Conservation (phyloP, 495 filamentous ascomycete species). For the Trichoderma asperelloides region DNA sequence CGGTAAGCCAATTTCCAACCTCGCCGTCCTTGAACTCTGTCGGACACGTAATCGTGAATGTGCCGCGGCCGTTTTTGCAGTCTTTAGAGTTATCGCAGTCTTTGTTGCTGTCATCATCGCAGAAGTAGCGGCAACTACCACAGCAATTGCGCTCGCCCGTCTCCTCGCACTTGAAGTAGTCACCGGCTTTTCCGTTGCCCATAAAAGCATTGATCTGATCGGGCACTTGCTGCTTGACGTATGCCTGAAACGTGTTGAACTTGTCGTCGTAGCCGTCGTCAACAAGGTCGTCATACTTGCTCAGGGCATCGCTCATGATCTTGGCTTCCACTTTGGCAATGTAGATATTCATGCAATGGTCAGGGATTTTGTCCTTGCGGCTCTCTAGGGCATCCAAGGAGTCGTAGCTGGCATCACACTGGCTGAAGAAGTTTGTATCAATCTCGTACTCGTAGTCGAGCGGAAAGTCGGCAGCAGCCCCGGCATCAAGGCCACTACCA, state of each 20-base stretch:
- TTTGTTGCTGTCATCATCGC: not conserved
- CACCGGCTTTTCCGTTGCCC: not conserved
- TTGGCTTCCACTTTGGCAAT: conserved; percentile 1
- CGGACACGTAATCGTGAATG: not conserved
- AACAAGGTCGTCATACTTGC: not conserved
- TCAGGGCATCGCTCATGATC: not conserved
- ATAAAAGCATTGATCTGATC: conserved; percentile 3
- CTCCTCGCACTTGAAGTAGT: conserved; percentile 7
- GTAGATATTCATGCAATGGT: conserved; percentile 7
- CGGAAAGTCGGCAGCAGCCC: not conserved
- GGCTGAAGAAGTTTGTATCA: not conserved
- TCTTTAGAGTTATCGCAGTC: not conserved
- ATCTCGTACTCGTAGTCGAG: conserved; percentile 6
- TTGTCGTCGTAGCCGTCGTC: conserved; percentile 8
- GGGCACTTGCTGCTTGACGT: not conserved
- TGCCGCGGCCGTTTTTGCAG: not conserved
- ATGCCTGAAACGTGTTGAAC: not conserved
- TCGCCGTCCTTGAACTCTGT: not conserved
- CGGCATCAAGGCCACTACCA: not conserved
- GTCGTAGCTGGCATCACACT: not conserved
- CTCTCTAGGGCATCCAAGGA: not conserved
- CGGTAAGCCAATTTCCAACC: not conserved
- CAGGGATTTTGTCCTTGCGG: not conserved
- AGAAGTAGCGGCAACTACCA: not conserved
- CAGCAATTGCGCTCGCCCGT: not conserved